Evolutionary conservation across 495 filamentous ascomycete species (phyloP).

Genomic region (Tirmania nivea): DNA sequence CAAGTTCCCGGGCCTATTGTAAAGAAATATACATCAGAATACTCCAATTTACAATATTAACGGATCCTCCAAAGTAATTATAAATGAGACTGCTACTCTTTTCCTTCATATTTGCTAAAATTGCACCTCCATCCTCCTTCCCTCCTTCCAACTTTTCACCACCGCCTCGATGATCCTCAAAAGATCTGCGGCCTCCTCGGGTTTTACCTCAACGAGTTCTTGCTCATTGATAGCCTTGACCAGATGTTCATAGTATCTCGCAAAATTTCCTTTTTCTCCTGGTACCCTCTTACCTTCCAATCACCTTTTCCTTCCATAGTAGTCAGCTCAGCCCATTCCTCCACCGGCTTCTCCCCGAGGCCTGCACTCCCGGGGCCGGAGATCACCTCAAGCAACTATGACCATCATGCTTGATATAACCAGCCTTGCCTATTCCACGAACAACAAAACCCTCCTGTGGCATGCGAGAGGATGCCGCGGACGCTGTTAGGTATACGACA

Average conservation of each 20-base stretch:
- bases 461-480: conserved; percentile 45
- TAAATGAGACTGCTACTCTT: too few species aligned
- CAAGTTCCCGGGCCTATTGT: too few species aligned
- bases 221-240: conserved; percentile 37
- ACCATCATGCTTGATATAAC: conserved; percentile 64
- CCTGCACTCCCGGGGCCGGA: conserved; percentile 26
- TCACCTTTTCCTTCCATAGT: conserved; percentile 24
- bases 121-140: conserved; percentile 36
- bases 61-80: too few species aligned
- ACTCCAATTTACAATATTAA: too few species aligned
- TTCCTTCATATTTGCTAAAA: too few species aligned
- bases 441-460: conserved; percentile 64
- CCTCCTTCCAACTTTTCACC: conserved; percentile 40
- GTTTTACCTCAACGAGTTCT: conserved; percentile 32
- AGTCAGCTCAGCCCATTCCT: conserved; percentile 40
- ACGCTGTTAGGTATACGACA: conserved; percentile 24
- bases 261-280: conserved; percentile 37
- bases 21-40: too few species aligned
- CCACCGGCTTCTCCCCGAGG: conserved; percentile 25
- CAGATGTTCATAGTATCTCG: conserved; percentile 48
- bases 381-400: conserved; percentile 49
- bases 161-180: conserved; percentile 54
- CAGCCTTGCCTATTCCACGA: conserved; percentile 55
- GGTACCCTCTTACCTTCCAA: conserved; percentile 23
- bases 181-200: conserved; percentile 46